Conservation (phyloP, 1,139 yeast species). For the Ogataea hybrid region DNA sequence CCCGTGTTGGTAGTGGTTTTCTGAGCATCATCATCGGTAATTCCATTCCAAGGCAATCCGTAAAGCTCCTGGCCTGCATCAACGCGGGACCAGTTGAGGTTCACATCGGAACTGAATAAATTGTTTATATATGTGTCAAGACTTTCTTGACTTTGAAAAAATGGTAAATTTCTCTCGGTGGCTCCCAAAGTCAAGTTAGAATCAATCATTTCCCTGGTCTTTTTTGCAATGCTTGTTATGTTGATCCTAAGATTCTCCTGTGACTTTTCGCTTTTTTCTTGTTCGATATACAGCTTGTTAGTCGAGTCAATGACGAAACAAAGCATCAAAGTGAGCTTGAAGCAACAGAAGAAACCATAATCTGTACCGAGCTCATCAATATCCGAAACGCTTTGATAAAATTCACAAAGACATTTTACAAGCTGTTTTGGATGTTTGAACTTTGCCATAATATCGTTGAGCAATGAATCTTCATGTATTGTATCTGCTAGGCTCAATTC, state of each 20-base stretch:
- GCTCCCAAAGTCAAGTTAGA: constrained; percentile 5
- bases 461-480: not conserved
- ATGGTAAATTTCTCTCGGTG: constrained; percentile 11
- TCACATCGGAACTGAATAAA: constrained; percentile 4
- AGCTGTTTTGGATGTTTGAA: constrained; percentile 14
- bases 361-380: constrained; percentile 4
- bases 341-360: constrained; percentile 17
- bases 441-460: not conserved
- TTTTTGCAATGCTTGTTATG: constrained; percentile 2
- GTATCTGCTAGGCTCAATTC: constrained; percentile 4
- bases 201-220: constrained; percentile 5
- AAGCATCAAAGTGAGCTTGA: constrained; percentile 18
- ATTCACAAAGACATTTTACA: constrained; percentile 14
- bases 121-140: constrained; percentile 7
- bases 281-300: constrained; percentile 1
- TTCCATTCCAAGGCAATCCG: not conserved
- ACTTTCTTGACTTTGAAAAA: constrained; percentile 3
- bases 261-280: not conserved
- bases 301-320: constrained; percentile 19
- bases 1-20: not conserved
- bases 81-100: not conserved
- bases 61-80: not conserved
- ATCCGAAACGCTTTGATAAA: constrained; percentile 12
- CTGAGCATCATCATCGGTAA: not conserved
- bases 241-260: not conserved